Evolutionary conservation across 116 monocot species (phyloP), one percentile per base, ranked within the genome.

Genomic region (Iris pallida): DNA sequence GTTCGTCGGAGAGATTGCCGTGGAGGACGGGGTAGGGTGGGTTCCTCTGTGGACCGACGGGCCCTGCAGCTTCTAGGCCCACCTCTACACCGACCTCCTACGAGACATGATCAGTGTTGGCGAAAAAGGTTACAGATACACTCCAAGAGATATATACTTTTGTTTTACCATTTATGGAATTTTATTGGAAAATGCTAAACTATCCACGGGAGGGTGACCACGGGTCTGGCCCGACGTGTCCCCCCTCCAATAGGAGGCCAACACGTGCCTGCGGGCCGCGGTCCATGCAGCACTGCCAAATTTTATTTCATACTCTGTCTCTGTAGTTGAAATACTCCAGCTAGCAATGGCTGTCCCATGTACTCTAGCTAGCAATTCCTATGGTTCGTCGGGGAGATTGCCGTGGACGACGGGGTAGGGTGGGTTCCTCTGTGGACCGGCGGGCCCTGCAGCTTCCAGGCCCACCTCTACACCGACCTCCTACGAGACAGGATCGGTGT

Each of bases 391-490:
- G 76, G 46, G 4, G 71, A 72, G 4, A 51, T 77, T 59, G 86
- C 86, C 7, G 68, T 13, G 20, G 76, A 73, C 57, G 9, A 76
- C 55, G 76, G 42, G 12, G 68, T 63, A 11, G 59, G 68, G 20
- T 86, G 86, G 86, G 63, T 81, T 8, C 14, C 86, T 4, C 9
- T 82, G 2, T 75, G 55, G 65, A 42, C 73, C 1, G 72, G 69
- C 8, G 68, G 64, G 8, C 73, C 82, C 2, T 45, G 42, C n/a
- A 60, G 59, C 7, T 53, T 86, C 13, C 61, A 53, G 17, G 69
- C 79, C 6, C 82, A 75, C 41, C 4, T 82, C 53, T 13, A 82
- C 70, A 70, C 86, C 15, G 86, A 86, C 16, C 49, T 73, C 45
- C 51, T 86, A 16, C 81, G 82, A 51, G 44, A 49, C 57, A 20